Percentiles rank a stretch among this genome's conserved stretches.
Conservation (phyloP, 2,329 filamentous ascomycete species). For the Helotiales sp. region DNA sequence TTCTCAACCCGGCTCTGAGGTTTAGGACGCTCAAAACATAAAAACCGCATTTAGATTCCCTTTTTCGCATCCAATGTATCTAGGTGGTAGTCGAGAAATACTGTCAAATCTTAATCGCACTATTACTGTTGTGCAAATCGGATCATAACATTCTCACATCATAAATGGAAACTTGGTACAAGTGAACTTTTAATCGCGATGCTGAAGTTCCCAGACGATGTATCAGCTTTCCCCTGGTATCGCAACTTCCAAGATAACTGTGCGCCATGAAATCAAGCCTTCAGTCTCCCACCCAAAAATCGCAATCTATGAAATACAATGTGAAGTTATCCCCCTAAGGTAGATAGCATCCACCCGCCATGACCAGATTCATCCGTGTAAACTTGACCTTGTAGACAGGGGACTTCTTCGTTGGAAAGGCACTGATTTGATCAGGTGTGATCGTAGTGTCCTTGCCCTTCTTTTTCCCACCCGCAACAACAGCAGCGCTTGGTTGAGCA, state of each 20-base stretch:
- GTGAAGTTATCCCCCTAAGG: constrained; percentile 10
- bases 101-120: no score
- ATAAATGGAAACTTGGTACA: not conserved
- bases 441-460: constrained; percentile 89
- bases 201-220: not conserved
- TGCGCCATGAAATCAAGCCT: constrained; percentile 1
- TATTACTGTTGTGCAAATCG: no score
- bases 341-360: constrained; percentile 75
- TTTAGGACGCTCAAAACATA: no score
- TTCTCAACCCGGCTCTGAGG: no score
- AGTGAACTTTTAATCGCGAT: not conserved
- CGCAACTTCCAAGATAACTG: not conserved
- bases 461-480: constrained; percentile 60
- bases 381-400: constrained; percentile 93
- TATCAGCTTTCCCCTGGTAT: not conserved
- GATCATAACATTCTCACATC: no score
- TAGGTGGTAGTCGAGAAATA: no score
- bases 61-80: no score
- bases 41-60: no score
- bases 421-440: constrained; percentile 90
- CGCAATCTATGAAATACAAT: not conserved
- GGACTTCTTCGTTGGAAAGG: constrained; percentile 94
- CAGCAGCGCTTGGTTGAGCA: constrained; percentile 41
- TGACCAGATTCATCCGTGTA: constrained; percentile 91
- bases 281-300: not conserved